Base-by-base conservation (phyloP, 2,329 filamentous ascomycete genomes). In the Pseudopithomyces chartarum region DNA sequence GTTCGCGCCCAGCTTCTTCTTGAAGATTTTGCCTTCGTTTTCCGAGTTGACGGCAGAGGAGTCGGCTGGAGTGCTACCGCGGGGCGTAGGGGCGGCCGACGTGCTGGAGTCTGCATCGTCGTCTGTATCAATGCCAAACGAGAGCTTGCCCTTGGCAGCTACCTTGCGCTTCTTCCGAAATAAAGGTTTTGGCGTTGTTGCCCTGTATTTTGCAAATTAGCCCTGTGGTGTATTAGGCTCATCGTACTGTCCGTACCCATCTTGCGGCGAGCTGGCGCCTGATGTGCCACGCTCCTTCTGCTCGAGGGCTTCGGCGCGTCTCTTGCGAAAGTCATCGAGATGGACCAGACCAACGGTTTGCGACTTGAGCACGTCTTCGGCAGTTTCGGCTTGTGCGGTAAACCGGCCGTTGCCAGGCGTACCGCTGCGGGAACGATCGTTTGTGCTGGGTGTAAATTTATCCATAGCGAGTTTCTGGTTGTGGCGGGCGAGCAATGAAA, bases 281-380 rank as follows among this genome's bases (percentile, higher is more conserved):
- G 82, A 83, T 12, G 86, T 88, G 69, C 95, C 91, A 68, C 90
- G 86, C 71, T 95, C 91, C 71, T 95, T 94, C 72, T 91, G 88
- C 75, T 97, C 94, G 46, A 97, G 81, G n/a, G 93, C 91, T 77
- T 97, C 92, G 66, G 92, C 93, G 76, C 94, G 91, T 57, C 95
- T 88, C 80, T 99, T 98, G 76, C 94, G 92, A 76, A 96, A 98
- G 73, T 98, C 95, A 63, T 91, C 92, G 42, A 97, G 87, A 56
- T 91, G 87, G 52, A 98, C 94, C 2, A 99, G 87, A 39, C 95
- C 95, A 63, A 97, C 92, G 0, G 92, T 96, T 70, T 92, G 88
- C 52, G 87, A 91, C 58, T 94, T 94, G 46, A 97, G 83, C 13
- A 92, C 83, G 70, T 97, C 89, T 74, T 94, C 87, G 1, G 91